These are phyloP conservation scores for Beauveria sp. DNA, from an alignment of 2,329 filamentous ascomycete species.

Conservation along the genomic window DNA sequence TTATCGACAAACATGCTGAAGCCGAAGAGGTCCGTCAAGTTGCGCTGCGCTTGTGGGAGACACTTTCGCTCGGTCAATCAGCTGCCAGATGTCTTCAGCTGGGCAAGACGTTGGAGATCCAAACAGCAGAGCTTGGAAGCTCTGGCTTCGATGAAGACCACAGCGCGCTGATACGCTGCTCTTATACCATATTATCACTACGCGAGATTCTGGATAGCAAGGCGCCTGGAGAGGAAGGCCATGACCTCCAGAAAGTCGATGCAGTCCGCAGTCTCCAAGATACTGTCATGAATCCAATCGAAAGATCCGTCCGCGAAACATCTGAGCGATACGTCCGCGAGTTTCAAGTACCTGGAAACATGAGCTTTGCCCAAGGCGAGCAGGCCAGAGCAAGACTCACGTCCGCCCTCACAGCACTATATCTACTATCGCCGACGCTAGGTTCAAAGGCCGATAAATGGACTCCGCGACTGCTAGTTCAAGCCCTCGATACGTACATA, in stretches of 20 bases:
- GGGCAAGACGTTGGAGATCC: slow-evolving; percentile 79
- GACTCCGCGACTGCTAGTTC: slow-evolving; percentile 65
- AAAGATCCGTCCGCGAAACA: slow-evolving; percentile 63
- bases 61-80: slow-evolving; percentile 66
- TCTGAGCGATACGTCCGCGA: slow-evolving; percentile 76
- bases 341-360: slow-evolving; percentile 58
- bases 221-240: slow-evolving; percentile 65
- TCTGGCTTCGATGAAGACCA: slow-evolving; percentile 59
- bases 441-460: slow-evolving; percentile 45
- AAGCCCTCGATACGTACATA: slow-evolving; percentile 73
- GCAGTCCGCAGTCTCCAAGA: slow-evolving; percentile 64
- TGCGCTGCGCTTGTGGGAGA: slow-evolving; percentile 71
- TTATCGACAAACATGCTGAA: slow-evolving; percentile 75
- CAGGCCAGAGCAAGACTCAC: slow-evolving; percentile 67
- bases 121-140: slow-evolving; percentile 58
- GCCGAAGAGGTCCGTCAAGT: slow-evolving; percentile 76
- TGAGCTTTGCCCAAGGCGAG: slow-evolving; percentile 59
- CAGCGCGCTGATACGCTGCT: slow-evolving; percentile 71
- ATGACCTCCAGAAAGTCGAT: slow-evolving; percentile 66
- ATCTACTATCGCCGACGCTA: slow-evolving; percentile 66
- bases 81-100: slow-evolving; percentile 74
- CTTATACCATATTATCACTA: slow-evolving; percentile 69
- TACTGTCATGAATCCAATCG: slow-evolving; percentile 61
- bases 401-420: slow-evolving; percentile 69
- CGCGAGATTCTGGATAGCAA: slow-evolving; percentile 63